These are phyloP conservation scores for Paecilomyces dactylethromorphus DNA, from an alignment of 2,329 filamentous ascomycete genomes.

Conservation along the genomic window DNA sequence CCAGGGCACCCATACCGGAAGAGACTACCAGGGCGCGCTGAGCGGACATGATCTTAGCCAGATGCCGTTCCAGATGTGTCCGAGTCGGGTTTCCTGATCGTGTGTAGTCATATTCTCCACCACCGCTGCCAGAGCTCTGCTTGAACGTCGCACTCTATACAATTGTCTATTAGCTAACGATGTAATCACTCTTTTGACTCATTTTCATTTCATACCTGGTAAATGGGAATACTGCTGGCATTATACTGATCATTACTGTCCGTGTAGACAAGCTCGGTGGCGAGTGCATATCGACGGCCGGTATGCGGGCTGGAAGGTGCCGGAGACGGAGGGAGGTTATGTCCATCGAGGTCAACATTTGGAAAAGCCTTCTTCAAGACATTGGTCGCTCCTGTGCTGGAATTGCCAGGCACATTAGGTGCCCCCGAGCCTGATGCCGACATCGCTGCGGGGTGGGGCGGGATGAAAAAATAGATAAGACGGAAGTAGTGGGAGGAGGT, in stretches of 20 bases:
- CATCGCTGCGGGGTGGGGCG: slow-evolving; percentile 30
- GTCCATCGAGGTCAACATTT: slow-evolving; percentile 71
- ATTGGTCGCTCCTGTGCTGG: slow-evolving; percentile 13
- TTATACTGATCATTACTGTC: slow-evolving; percentile 97
- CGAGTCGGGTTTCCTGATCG: slow-evolving; percentile 94
- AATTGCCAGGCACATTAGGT: slow-evolving; percentile 7
- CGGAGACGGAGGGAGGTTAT: slow-evolving; percentile 82
- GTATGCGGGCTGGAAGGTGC: slow-evolving; percentile 84
- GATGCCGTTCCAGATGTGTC: slow-evolving; percentile 89
- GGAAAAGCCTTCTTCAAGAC: slow-evolving; percentile 46
- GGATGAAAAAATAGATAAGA: neutral
- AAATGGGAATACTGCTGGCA: slow-evolving; percentile 91
- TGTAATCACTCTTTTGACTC: neutral
- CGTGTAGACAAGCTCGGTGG: slow-evolving; percentile 93
- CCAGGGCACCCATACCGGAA: slow-evolving; percentile 93
- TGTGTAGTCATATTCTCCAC: slow-evolving; percentile 95
- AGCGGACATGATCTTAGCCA: slow-evolving; percentile 99
- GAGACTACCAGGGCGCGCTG: slow-evolving; percentile 85
- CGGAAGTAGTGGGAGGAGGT: slow-evolving; percentile 1
- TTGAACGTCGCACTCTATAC: slow-evolving; percentile 90
- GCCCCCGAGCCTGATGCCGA: slow-evolving; percentile 28
- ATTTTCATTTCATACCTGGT: slow-evolving; percentile 54
- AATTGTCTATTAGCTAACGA: neutral
- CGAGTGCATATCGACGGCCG: slow-evolving; percentile 83
- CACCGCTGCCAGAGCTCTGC: slow-evolving; percentile 71